phyloP scores from a whole-genome alignment of 73 alveolate genomes.

The Paraurostyla sp. region DNA sequence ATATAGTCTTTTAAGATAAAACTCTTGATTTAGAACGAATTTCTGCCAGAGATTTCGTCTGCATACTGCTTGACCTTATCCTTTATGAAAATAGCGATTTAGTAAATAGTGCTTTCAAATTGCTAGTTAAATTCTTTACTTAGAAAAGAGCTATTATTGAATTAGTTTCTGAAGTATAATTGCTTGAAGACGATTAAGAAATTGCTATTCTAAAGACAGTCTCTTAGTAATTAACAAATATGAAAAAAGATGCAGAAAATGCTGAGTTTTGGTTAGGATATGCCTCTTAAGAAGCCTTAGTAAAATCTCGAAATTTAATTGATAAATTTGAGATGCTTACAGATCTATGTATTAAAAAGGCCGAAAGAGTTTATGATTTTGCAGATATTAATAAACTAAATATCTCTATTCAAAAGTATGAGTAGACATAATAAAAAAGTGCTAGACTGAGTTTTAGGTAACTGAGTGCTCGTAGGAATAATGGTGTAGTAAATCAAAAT shows the following conservation, averaged over 20 bases:
- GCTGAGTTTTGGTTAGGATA: conserved; percentile 71
- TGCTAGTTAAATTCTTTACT: conserved; percentile 51
- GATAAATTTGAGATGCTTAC: conserved; percentile 52
- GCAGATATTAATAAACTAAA: conserved; percentile 8
- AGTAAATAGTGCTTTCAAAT: conserved; percentile 42
- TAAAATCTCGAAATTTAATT: conserved; percentile 31
- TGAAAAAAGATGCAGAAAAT: conserved; percentile 65
- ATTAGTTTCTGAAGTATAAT: conserved; percentile 39
- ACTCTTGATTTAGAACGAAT: conserved; percentile 55
- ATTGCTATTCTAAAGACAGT: conserved; percentile 46
- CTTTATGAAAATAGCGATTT: conserved; percentile 36
- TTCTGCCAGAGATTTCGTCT: conserved; percentile 62
- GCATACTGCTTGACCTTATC: conserved; percentile 58
- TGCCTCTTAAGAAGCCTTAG: conserved; percentile 24
- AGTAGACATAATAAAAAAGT: not conserved
- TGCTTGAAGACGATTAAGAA: conserved; percentile 51
- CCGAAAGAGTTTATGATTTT: conserved; percentile 8
- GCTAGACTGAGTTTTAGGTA: not conserved
- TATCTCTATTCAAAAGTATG: conserved; percentile 1
- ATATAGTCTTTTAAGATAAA: conserved; percentile 30
- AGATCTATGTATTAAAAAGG: conserved; percentile 37
- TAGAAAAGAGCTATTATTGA: conserved; percentile 51
- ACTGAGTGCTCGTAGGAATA: too few species aligned
- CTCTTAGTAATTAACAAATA: not conserved
- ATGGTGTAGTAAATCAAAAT: not conserved